Percentiles rank a stretch among this genome's conserved stretches.
These are phyloP conservation scores for Metschnikowia sp. DNA, from an alignment of 805 yeast species.

Conservation along the genomic window DNA sequence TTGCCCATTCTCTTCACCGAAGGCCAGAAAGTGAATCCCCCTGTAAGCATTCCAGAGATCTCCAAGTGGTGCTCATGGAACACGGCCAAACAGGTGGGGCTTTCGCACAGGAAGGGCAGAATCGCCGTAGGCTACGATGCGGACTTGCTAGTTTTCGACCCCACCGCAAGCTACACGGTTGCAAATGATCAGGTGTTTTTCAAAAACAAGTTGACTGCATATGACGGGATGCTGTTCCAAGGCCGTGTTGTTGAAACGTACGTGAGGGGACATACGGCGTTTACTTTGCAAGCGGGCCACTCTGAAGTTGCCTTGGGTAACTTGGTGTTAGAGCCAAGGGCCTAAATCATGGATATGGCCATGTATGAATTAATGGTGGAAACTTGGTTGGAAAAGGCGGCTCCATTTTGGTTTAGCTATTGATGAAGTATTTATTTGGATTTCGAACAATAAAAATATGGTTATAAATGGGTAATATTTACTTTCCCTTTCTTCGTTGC, in stretches of 20 bases:
- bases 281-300: slow-evolving; percentile 53
- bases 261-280: slow-evolving; percentile 72
- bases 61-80: slow-evolving; percentile 77
- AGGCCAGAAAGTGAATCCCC: slow-evolving; percentile 50
- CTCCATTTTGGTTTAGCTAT: no score
- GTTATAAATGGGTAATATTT: no score
- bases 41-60: slow-evolving; percentile 57
- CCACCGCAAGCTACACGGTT: slow-evolving; percentile 47
- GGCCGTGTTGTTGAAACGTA: slow-evolving; percentile 82
- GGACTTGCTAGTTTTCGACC: slow-evolving; percentile 81
- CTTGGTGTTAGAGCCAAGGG: slow-evolving; percentile 59
- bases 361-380: no score
- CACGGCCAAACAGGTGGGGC: slow-evolving; percentile 84
- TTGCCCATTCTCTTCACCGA: slow-evolving; percentile 78
- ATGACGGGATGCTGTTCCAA: slow-evolving; percentile 61
- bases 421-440: no score
- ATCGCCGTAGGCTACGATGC: slow-evolving; percentile 80
- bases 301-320: slow-evolving; percentile 56
- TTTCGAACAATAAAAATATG: no score
- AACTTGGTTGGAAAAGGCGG: neutral
- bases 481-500: no score
- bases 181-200: slow-evolving; percentile 58
- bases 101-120: slow-evolving; percentile 67
- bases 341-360: neutral
- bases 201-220: slow-evolving; percentile 88